Base-by-base conservation (phyloP, 805 yeast species). In the Saturnispora quitensis region DNA sequence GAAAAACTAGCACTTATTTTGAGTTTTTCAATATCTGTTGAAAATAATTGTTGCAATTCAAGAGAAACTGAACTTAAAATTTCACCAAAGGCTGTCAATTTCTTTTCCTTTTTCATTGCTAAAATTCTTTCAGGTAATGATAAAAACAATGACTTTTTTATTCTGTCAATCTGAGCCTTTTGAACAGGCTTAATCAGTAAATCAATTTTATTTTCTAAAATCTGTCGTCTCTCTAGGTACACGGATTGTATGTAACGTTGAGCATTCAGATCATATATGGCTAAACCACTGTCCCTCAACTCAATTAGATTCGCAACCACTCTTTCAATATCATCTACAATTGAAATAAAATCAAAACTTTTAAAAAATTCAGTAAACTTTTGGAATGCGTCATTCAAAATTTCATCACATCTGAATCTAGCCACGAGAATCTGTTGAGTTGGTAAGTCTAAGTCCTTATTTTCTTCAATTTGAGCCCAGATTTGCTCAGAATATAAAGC, bases 391-490 rank as follows among this genome's bases (percentile, higher is more conserved):
- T 73, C 74, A 43, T 73, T 69, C 22, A 84, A 76, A 46, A 93
- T 86, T 67, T 93, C 98, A 62, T 89, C 96, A 66, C 98, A 91
- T 62, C 96, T 82, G 69, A 89, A 91, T 60, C 93, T 80, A 7
- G 99, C 96, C 24, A 93, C 98, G 54, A 93, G 73, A 33, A 88
- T 86, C 66, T 93, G 99, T 64, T 93, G 99, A 2, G 98, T 90
- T 27, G 99, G 99, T 57, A 93, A 74, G 68, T 93, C 99, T 56
- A 93, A 77, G 65, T 93, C 99, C 68, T 89, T 90, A 69, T 93
- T 93, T 55, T 77, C 75, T 65, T 89, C 96, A 60, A 93, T 93
- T 67, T 89, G 96, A 48, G 86, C 83, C 99, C 99, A 93, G 58
- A 96, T 83, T 62, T 83, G 86, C 50, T 81, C 84, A 1, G 97